These are phyloP conservation scores for Umbelopsis ramanniana DNA, from an alignment of 192 early-diverging fungal genomes.

Conservation along the genomic window DNA sequence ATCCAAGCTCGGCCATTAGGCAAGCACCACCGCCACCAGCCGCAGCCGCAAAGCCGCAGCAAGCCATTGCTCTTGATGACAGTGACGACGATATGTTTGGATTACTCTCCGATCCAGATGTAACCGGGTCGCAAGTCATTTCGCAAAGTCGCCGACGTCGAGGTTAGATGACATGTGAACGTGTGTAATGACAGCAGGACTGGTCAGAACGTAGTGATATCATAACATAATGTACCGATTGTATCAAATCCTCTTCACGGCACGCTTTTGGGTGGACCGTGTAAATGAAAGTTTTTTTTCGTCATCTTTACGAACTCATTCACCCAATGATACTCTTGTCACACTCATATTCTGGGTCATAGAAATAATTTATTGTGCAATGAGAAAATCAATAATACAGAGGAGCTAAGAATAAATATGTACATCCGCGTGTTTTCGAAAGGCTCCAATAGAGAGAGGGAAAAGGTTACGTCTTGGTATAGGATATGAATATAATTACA, in stretches of 20 bases:
- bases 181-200: too few species aligned
- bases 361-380: slow-evolving; percentile 13
- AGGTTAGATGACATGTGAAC: background rate
- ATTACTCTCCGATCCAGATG: slow-evolving; percentile 9
- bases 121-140: slow-evolving; percentile 4
- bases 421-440: slow-evolving; percentile 8
- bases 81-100: slow-evolving; percentile 16
- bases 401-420: slow-evolving; percentile 16
- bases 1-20: background rate
- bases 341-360: background rate
- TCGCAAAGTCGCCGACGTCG: slow-evolving; percentile 12
- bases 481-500: slow-evolving; percentile 21
- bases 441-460: background rate
- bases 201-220: too few species aligned
- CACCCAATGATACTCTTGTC: too few species aligned
- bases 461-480: slow-evolving; percentile 21
- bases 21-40: background rate
- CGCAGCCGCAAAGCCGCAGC: background rate
- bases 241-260: too few species aligned
- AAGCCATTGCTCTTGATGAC: background rate
- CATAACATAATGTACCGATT: too few species aligned
- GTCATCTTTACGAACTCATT: too few species aligned
- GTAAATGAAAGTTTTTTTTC: too few species aligned
- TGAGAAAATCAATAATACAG: slow-evolving; percentile 14
- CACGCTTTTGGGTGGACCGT: too few species aligned